phyloP scores from a whole-genome alignment of 495 filamentous ascomycete genomes.

The Aspergillus kassunensis region DNA sequence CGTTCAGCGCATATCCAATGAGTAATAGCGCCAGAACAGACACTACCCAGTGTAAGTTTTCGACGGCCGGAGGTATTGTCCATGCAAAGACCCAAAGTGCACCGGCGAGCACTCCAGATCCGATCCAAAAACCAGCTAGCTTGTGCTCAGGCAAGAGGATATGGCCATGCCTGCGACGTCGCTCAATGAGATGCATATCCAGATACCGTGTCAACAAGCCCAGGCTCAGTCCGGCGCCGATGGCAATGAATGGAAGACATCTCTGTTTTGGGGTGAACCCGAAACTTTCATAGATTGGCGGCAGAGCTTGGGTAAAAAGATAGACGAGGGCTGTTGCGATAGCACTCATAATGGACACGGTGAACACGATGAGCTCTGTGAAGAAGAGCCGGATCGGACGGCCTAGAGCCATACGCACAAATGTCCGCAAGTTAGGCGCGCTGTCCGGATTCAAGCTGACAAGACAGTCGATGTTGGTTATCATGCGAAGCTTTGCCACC shows the following conservation, averaged over 20 bases:
- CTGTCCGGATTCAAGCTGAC: conserved; percentile 39
- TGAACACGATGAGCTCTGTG: conserved; percentile 47
- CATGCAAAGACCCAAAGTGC: conserved; percentile 50
- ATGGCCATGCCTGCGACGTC: conserved; percentile 24
- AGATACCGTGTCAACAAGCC: conserved; percentile 44
- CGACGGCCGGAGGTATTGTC: conserved; percentile 44
- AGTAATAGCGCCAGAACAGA: conserved; percentile 40
- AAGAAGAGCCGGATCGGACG: conserved; percentile 44
- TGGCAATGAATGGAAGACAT: conserved; percentile 47
- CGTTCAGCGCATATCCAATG: conserved; percentile 51
- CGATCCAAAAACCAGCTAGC: conserved; percentile 45
- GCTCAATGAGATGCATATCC: conserved; percentile 36
- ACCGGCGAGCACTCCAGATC: conserved; percentile 42
- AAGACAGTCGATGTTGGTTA: conserved; percentile 22
- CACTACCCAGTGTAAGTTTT: conserved; percentile 37
- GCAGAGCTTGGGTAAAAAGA: conserved; percentile 50
- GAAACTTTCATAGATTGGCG: conserved; percentile 42
- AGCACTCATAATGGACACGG: conserved; percentile 43
- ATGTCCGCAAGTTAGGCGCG: conserved; percentile 33
- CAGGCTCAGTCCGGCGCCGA: conserved; percentile 41
- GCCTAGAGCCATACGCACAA: conserved; percentile 37
- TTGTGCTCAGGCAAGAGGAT: conserved; percentile 49
- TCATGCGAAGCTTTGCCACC: conserved; percentile 25
- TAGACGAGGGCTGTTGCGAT: conserved; percentile 50
- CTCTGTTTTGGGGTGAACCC: conserved; percentile 36